Conservation (phyloP, 2,329 filamentous ascomycete species). For the Penicillium sp. region DNA sequence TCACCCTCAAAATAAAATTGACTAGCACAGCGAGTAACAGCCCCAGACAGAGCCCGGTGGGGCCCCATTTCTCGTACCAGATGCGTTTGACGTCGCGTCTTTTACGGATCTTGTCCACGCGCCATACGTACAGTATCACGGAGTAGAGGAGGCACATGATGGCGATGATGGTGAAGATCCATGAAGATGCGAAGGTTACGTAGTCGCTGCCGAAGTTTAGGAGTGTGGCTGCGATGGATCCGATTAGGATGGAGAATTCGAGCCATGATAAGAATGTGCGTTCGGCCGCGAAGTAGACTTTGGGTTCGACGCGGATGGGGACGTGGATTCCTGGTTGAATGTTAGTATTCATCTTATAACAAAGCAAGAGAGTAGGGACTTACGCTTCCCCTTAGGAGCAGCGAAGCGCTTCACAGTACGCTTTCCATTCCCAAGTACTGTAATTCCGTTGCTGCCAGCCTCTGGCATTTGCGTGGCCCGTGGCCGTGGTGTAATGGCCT, state of each 20-base stretch:
- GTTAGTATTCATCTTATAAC: slow-evolving; percentile 33
- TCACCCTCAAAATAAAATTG: slow-evolving; percentile 78
- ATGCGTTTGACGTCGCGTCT: slow-evolving; percentile 68
- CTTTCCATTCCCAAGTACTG: slow-evolving; percentile 36
- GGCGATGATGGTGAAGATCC: slow-evolving; percentile 78
- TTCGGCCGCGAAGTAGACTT: slow-evolving; percentile 95
- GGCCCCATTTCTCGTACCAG: slow-evolving; percentile 88
- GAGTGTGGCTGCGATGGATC: slow-evolving; percentile 76
- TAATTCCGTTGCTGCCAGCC: slow-evolving; percentile 32
- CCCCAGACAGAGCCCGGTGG: slow-evolving; percentile 68
- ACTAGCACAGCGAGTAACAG: slow-evolving; percentile 70
- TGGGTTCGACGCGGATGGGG: slow-evolving; percentile 90
- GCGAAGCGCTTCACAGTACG: slow-evolving; percentile 54
- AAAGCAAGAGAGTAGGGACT: slow-evolving; percentile 16
- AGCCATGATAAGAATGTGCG: slow-evolving; percentile 96
- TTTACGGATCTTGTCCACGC: slow-evolving; percentile 78
- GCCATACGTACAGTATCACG: slow-evolving; percentile 79
- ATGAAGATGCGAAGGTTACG: slow-evolving; percentile 65
- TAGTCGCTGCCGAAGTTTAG: slow-evolving; percentile 69
- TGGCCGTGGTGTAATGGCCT: slow-evolving; percentile 54
- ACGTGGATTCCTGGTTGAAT: slow-evolving; percentile 77
- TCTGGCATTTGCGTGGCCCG: slow-evolving; percentile 36
- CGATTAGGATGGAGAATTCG: slow-evolving; percentile 93
- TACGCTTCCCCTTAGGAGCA: slow-evolving; percentile 54
- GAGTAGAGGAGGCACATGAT: slow-evolving; percentile 76